phyloP scores from a whole-genome alignment of 768 basidiomycete genomes.

The Coprinellus aureogranulatus region DNA sequence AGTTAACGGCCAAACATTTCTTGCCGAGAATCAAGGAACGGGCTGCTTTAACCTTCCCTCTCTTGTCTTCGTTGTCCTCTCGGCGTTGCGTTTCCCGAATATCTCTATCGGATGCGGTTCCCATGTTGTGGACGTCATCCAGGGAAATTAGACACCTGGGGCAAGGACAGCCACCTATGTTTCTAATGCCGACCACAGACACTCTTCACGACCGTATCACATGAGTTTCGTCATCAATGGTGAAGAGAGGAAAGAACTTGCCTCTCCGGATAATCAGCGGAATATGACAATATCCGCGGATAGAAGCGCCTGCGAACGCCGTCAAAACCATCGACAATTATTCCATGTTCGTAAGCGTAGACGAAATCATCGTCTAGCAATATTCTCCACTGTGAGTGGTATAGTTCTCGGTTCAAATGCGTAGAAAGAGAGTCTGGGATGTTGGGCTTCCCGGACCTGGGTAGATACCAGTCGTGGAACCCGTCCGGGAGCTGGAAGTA shows the following conservation, averaged over 20 bases:
- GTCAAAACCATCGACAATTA: constrained; percentile 3
- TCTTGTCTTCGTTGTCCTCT: background rate
- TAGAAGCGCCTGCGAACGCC: background rate
- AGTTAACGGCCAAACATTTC: background rate
- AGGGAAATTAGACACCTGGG: constrained; percentile 30
- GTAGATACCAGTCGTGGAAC: constrained; percentile 1
- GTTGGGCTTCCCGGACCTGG: background rate
- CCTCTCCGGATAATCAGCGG: constrained; percentile 8
- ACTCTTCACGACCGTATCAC: background rate
- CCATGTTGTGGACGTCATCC: constrained; percentile 25
- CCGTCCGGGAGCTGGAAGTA: constrained; percentile 5
- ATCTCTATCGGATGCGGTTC: background rate
- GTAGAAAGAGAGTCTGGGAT: background rate
- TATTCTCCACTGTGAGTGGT: background rate
- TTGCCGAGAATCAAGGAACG: background rate
- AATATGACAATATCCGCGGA: constrained; percentile 5
- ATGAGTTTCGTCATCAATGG: constrained; percentile 13
- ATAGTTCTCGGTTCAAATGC: background rate
- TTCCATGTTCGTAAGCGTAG: constrained; percentile 1
- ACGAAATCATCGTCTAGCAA: constrained; percentile 6
- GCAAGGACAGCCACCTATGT: constrained; percentile 34
- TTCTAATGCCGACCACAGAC: constrained; percentile 26
- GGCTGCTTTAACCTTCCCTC: background rate
- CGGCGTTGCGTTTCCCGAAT: background rate
- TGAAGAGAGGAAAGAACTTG: background rate